phyloP scores from a whole-genome alignment of 2,329 filamentous ascomycete genomes.

The Botryotinia calthae region DNA sequence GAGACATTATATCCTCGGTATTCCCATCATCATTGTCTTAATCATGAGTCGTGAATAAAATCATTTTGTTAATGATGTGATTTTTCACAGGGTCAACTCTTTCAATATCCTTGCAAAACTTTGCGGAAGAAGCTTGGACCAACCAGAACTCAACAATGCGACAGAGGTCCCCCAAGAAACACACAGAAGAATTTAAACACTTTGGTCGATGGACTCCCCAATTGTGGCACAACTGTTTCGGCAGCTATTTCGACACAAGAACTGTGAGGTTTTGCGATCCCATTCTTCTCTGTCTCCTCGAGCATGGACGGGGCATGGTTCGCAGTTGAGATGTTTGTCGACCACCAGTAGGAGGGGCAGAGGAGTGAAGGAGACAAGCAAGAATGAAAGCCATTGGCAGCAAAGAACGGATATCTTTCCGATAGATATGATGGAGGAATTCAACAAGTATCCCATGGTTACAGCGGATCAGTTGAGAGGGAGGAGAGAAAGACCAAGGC shows the following conservation, averaged over 20 bases:
- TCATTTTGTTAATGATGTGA: conserved; percentile 8
- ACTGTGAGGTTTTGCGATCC: conserved; percentile 55
- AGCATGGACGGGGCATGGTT: conserved; percentile 42
- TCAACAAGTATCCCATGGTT: conserved; percentile 77
- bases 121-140: conserved; percentile 41
- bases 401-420: conserved; percentile 75
- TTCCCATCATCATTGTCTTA: conserved; percentile 19
- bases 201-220: conserved; percentile 67
- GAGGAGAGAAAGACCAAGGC: conserved; percentile 71
- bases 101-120: conserved; percentile 16
- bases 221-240: conserved; percentile 75
- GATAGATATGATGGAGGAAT: conserved; percentile 75
- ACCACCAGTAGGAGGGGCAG: conserved; percentile 24
- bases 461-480: conserved; percentile 75
- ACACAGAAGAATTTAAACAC: conserved; percentile 26
- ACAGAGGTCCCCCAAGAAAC: conserved; percentile 23
- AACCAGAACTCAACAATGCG: conserved; percentile 27
- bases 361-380: conserved; percentile 27
- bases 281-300: conserved; percentile 36
- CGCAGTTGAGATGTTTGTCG: conserved; percentile 40
- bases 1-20: conserved; percentile 48
- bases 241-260: conserved; percentile 76
- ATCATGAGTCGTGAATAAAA: not conserved
- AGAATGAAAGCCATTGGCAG: conserved; percentile 76
- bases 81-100: conserved; percentile 5